Conservation (phyloP, 306 rosid species). For the Citrullus mucosospermus region DNA sequence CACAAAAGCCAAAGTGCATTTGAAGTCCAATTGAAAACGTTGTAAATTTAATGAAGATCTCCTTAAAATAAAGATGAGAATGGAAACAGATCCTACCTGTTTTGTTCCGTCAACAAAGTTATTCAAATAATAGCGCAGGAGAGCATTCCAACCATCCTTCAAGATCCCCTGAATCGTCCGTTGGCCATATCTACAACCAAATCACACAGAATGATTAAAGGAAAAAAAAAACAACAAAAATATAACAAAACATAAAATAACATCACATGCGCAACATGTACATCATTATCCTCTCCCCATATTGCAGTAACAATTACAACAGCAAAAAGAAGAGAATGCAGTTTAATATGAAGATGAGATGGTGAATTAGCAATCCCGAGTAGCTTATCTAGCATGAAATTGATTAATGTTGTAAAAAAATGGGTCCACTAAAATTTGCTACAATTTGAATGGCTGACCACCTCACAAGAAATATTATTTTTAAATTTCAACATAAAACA, state of each 20-base stretch:
- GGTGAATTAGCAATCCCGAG: background rate
- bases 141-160: slow-evolving; percentile 67
- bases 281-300: background rate
- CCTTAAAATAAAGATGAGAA: slow-evolving; percentile 13
- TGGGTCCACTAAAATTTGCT: background rate
- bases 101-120: slow-evolving; percentile 82
- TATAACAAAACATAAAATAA: background rate
- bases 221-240: background rate
- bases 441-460: background rate
- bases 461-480: background rate
- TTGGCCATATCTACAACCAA: slow-evolving; percentile 60
- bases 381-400: background rate
- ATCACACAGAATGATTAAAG: slow-evolving; percentile 15
- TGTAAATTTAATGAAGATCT: background rate
- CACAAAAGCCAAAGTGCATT: slow-evolving; percentile 16
- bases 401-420: background rate
- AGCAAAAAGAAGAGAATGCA: background rate
- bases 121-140: slow-evolving; percentile 73
- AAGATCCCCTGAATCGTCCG: slow-evolving; percentile 71
- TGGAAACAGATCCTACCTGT: slow-evolving; percentile 43
- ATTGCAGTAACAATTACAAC: background rate
- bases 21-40: slow-evolving; percentile 1
- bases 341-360: background rate
- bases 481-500: background rate
- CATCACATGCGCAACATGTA: background rate